A percentile compares a stretch with the other conserved stretches of the same genome.
These are phyloP conservation scores for Rhynchosporium graminicola DNA, from an alignment of 2,329 filamentous ascomycete genomes.

Conservation along the genomic window DNA sequence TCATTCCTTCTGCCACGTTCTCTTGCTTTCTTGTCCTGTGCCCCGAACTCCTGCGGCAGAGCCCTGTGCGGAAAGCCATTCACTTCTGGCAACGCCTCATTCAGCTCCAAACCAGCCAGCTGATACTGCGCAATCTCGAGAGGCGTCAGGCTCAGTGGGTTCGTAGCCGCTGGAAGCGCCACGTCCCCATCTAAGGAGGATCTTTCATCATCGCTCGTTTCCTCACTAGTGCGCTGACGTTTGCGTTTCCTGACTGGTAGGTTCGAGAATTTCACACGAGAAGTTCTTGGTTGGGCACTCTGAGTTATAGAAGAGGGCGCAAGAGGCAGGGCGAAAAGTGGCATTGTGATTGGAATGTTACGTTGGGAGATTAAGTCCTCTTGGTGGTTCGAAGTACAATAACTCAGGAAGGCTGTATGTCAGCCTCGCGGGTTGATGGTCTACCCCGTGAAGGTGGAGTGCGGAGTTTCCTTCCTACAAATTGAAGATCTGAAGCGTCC, in stretches of 20 bases:
- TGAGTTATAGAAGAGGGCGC: slow-evolving; percentile 19
- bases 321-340: slow-evolving; percentile 35
- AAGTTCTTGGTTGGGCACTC: slow-evolving; percentile 19
- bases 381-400: neutral
- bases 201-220: slow-evolving; percentile 15
- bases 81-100: slow-evolving; percentile 46
- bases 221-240: slow-evolving; percentile 14
- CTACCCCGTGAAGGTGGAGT: neutral
- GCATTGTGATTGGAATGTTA: slow-evolving; percentile 22
- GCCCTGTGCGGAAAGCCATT: slow-evolving; percentile 55
- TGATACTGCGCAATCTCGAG: slow-evolving; percentile 54
- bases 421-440: neutral
- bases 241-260: slow-evolving; percentile 32
- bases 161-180: slow-evolving; percentile 41
- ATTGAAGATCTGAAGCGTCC: too few species aligned
- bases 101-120: slow-evolving; percentile 53
- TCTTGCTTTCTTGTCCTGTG: slow-evolving; percentile 18
- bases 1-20: slow-evolving; percentile 3
- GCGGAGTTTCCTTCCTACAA: too few species aligned
- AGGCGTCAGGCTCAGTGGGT: slow-evolving; percentile 57
- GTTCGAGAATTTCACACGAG: slow-evolving; percentile 21
- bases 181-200: slow-evolving; percentile 25
- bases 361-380: too few species aligned
- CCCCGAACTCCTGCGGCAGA: slow-evolving; percentile 33
- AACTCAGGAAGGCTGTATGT: neutral